Evolutionary conservation across 2,329 filamentous ascomycete genomes (phyloP).

Genomic region (Curvularia eragrostidis): DNA sequence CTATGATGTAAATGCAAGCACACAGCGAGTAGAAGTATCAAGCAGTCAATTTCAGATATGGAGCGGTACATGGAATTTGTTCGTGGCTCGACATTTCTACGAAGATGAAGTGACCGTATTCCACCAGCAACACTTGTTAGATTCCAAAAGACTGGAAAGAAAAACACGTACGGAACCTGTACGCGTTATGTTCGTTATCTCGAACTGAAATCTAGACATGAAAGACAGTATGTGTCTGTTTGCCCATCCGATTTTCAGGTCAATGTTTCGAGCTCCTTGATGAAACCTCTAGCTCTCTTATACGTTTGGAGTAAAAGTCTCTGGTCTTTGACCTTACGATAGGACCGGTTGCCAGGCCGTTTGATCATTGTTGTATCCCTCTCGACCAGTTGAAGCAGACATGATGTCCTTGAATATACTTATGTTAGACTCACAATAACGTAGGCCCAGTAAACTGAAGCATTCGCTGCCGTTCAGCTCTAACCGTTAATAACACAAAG

Average conservation of each 20-base stretch:
- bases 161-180: too few species aligned
- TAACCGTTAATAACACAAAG: not conserved
- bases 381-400: not conserved
- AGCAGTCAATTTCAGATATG: too few species aligned
- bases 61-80: too few species aligned
- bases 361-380: not conserved
- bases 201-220: not conserved
- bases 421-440: not conserved
- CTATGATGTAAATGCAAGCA: not conserved
- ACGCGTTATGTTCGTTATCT: not conserved
- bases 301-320: not conserved
- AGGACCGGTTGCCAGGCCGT: not conserved
- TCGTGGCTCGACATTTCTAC: too few species aligned
- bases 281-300: not conserved
- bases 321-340: not conserved
- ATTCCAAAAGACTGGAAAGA: not conserved
- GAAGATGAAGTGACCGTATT: too few species aligned
- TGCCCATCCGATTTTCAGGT: not conserved
- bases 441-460: not conserved
- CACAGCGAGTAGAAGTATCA: too few species aligned
- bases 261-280: not conserved
- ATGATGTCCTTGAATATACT: not conserved
- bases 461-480: not conserved
- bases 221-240: not conserved
- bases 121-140: not conserved